Conservation (phyloP, 2,329 filamentous ascomycete genomes). For the Chrysoporthe cubensis region DNA sequence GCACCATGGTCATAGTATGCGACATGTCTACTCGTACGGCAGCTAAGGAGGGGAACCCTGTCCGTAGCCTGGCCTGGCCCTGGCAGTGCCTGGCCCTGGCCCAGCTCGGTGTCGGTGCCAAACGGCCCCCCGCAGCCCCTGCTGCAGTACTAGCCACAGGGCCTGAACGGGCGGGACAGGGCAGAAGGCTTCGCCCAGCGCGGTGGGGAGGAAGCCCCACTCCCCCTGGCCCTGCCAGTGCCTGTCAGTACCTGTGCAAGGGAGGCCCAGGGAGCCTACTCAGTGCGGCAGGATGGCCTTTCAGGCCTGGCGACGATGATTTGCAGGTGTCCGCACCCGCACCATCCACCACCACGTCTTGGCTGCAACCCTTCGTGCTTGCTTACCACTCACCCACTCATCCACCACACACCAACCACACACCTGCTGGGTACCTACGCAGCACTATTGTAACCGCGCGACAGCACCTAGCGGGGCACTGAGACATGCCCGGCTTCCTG, state of each 20-base stretch:
- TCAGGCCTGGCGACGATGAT: conserved; percentile 17
- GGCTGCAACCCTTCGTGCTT: conserved; percentile 10
- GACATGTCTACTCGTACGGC: no score
- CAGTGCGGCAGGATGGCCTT: conserved; percentile 4
- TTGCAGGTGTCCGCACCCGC: conserved; percentile 16
- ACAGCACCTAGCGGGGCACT: no score
- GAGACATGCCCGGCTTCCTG: background rate
- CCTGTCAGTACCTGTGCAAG: background rate
- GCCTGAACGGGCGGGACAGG: no score
- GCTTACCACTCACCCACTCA: background rate
- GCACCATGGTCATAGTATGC: no score
- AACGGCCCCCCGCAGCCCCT: no score
- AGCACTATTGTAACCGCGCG: no score
- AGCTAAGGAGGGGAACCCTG: conserved; percentile 1
- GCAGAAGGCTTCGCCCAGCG: background rate
- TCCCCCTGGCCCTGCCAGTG: background rate
- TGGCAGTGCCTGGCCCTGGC: background rate
- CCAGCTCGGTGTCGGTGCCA: background rate
- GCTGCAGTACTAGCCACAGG: no score
- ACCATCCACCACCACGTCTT: background rate
- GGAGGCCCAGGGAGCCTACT: background rate
- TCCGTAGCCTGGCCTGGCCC: background rate
- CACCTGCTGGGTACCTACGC: no score
- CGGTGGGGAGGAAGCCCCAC: background rate
- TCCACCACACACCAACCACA: no score